Conservation (phyloP, 148 eudicot genomes). For the Camellia japonica region DNA sequence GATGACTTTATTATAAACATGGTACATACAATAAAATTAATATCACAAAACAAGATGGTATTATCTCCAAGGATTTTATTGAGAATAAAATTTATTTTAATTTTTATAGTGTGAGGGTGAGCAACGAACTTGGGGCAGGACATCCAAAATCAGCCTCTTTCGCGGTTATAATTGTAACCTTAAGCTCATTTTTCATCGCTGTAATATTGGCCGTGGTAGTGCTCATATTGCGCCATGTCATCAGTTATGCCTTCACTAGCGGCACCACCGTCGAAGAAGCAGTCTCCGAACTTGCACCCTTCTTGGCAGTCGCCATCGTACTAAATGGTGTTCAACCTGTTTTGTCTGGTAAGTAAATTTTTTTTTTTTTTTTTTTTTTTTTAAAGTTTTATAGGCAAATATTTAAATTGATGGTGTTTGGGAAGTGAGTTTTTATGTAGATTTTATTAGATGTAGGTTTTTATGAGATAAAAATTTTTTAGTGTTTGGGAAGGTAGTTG, state of each 20-base stretch:
- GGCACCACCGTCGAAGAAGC: slow-evolving; percentile 52
- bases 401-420: no score
- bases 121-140: slow-evolving; percentile 60
- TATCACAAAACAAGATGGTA: neutral
- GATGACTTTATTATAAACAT: no score
- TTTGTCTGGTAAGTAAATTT: neutral
- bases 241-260: slow-evolving; percentile 53
- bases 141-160: slow-evolving; percentile 57
- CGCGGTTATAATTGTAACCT: slow-evolving; percentile 43
- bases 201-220: slow-evolving; percentile 30
- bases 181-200: slow-evolving; percentile 30
- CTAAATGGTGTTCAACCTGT: slow-evolving; percentile 65
- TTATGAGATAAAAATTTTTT: no score
- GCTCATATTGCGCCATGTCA: slow-evolving; percentile 34
- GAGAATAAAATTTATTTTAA: neutral
- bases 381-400: no score
- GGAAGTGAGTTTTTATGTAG: no score
- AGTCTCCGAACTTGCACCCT: slow-evolving; percentile 53
- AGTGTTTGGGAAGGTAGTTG: no score
- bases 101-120: slow-evolving; percentile 49
- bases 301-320: slow-evolving; percentile 38
- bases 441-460: no score
- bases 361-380: no score
- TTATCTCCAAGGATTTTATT: neutral
- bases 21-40: no score